Conservation (phyloP, 495 filamentous ascomycete species). For the Penicillium simplicissimum region DNA sequence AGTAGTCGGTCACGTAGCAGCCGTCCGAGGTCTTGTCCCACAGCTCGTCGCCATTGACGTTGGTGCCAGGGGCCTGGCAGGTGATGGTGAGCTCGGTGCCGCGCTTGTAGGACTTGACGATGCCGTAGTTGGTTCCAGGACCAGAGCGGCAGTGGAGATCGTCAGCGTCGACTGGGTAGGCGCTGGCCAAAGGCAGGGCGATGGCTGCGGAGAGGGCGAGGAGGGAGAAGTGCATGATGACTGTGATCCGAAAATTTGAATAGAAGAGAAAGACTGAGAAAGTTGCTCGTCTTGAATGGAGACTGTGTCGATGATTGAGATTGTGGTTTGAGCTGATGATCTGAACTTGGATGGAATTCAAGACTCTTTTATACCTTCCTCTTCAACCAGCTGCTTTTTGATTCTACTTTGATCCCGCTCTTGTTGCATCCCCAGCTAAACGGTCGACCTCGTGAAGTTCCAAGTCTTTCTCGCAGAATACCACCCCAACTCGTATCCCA, state of each 20-base stretch:
- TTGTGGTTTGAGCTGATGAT: constrained; percentile 2
- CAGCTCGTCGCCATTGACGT: constrained; percentile 15
- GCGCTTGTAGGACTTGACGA: constrained; percentile 18
- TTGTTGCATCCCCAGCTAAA: not conserved
- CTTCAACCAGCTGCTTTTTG: not conserved
- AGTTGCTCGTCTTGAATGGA: not conserved
- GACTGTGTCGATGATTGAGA: constrained; percentile 2
- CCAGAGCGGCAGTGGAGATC: constrained; percentile 21
- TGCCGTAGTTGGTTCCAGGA: constrained; percentile 14
- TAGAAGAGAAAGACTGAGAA: not conserved
- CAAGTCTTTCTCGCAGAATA: constrained; percentile 1
- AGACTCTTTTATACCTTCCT: not conserved
- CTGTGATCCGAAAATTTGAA: not conserved
- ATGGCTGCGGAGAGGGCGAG: constrained; percentile 10
- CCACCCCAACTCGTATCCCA: constrained; percentile 8
- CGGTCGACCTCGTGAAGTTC: not conserved
- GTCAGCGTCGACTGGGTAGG: constrained; percentile 20
- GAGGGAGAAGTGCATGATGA: constrained; percentile 14
- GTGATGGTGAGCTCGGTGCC: constrained; percentile 12
- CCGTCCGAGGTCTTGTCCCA: constrained; percentile 24
- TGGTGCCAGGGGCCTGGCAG: constrained; percentile 17
- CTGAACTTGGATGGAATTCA: not conserved
- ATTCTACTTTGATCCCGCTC: not conserved
- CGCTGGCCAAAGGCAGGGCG: constrained; percentile 6
- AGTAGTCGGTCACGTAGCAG: constrained; percentile 25